Base-by-base conservation (phyloP, 352 stramenopile genomes). In the Thraustochytrium sp. region DNA sequence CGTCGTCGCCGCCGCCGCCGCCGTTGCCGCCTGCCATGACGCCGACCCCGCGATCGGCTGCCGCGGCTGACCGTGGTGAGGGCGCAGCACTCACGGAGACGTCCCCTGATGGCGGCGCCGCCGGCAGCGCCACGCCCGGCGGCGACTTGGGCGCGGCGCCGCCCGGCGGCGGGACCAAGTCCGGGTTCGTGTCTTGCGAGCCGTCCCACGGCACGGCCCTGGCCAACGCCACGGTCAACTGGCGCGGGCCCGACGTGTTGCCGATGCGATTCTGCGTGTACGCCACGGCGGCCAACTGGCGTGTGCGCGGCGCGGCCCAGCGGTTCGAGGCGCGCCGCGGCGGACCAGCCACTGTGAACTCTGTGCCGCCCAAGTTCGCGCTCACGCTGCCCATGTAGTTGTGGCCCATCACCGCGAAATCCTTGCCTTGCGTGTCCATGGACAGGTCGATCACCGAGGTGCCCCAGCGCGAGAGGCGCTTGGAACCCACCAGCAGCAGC, bases 231-330 rank as follows among this genome's bases (percentile, higher is more conserved):
- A 76, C 9, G 16, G 36, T 31, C 18, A 82, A 26, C 21, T 56
- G 23, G 11, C 74, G n/a, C 42, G 74, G 74, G 5, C 74, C 74
- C 18, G 36, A 80, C 11, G 11, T 56, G 31, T 37, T 56, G 34
- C 56, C 75, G 4, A 83, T 13, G 34, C 75, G 53, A 16, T 83
- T 83, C 29, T 84, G 56, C n/a, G 62, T 55, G 48, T 84, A 84
- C 23, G 44, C 34, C 4, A 84, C 59, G 18, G 38, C 42, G 29
- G 55, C 75, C 4, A 84, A 9, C 55, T 84, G 64, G 34, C 55
- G 55, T n/a, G 11, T 18, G 23, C 11, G 13, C 59, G 31, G 63
- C 4, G n/a, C 62, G 40, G 3, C 18, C 8, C 13, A 51, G 31
- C 34, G 23, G 13, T 34, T 42, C 3, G 4, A 5, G 11, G 34